Evolutionary conservation across 2,329 filamentous ascomycete genomes (phyloP), one percentile per base, ranked within the genome.

Genomic region (Aspergillus sp.): DNA sequence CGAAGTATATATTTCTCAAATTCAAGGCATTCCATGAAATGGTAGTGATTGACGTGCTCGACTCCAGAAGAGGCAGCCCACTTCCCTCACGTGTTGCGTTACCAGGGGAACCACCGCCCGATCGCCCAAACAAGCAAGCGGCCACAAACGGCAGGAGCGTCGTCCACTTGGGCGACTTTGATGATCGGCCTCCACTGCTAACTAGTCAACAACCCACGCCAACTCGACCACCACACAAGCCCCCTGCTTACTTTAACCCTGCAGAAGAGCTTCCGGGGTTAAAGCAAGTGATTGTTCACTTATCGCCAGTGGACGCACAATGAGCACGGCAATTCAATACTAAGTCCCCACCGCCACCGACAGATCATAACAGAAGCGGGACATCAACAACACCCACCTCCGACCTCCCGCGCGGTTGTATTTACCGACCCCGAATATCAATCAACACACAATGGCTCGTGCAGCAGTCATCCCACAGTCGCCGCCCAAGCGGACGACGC

Each of bases 391-490:
- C 21, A 4, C 43, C 43, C 9, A 47, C 21, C 19, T 43, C 32
- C 38, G 7, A 19, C 8, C 23, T 30, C 5, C 38, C 15, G 17
- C 52, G 23, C 36, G n/a, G 9, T 45, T 23, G 12, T 23, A 45
- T 17, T 43, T 19, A 41, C 19, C 32, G 10, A 36, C 32, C 12
- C 32, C 32, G 32, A 28, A 21, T 23, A 30, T 9, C 17, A 12
- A 30, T 30, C 9, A 38, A 21, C 23, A 21, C 38, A 64, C 7
- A 45, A 70, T 70, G 69, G 69, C 69, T 57, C 67, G 69, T 55
- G 69, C 69, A 49, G 69, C 69, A 41, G 59, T 69, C 36, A 70
- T 70, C 19, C 69, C 69, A 15, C 55, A 58, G n/a, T 64, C 63
- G 9, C 59, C 67, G 9, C 65, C 67, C 7, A 66, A 67, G 59